A percentile compares a stretch with the other conserved stretches of the same genome.
phyloP scores from a whole-genome alignment of 257 asterid genomes.

The Plantago elongata region DNA sequence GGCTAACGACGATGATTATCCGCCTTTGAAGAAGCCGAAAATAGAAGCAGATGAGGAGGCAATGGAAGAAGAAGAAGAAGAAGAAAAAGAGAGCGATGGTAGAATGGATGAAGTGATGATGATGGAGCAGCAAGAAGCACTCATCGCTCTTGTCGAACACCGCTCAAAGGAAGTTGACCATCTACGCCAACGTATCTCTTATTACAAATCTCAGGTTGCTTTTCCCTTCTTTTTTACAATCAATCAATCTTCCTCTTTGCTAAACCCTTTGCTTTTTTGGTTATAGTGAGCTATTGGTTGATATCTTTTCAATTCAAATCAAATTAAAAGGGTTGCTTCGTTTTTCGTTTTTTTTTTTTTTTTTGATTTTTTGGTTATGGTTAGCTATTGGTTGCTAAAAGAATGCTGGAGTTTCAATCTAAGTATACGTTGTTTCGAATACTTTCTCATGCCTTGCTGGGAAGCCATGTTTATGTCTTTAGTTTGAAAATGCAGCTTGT shows the following conservation, averaged over 20 bases:
- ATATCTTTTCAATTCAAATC: no score
- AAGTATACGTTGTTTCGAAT: no score
- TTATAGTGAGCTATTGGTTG: no score
- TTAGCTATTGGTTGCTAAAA: no score
- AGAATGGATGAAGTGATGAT: conserved; percentile 29
- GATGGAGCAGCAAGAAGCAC: conserved; percentile 67
- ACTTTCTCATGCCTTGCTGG: no score
- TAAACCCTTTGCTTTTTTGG: no score
- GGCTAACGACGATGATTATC: conserved; percentile 30
- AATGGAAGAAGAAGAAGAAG: conserved; percentile 21
- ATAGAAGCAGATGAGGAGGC: conserved; percentile 26
- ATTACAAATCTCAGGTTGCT: conserved; percentile 65
- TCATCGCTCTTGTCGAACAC: conserved; percentile 67
- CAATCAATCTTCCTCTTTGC: no score
- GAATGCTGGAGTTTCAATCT: no score
- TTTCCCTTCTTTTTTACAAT: neutral
- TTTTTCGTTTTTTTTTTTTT: no score
- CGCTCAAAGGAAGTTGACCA: conserved; percentile 82
- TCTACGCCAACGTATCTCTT: conserved; percentile 57
- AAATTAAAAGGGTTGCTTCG: no score
- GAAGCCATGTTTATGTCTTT: neutral
- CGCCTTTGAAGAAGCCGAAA: conserved; percentile 40
- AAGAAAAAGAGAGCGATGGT: conserved; percentile 8
- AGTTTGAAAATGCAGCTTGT: conserved; percentile 40
- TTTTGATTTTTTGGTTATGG: no score